Conservation (phyloP, 306 rosid genomes). For the Dryas drummondii region DNA sequence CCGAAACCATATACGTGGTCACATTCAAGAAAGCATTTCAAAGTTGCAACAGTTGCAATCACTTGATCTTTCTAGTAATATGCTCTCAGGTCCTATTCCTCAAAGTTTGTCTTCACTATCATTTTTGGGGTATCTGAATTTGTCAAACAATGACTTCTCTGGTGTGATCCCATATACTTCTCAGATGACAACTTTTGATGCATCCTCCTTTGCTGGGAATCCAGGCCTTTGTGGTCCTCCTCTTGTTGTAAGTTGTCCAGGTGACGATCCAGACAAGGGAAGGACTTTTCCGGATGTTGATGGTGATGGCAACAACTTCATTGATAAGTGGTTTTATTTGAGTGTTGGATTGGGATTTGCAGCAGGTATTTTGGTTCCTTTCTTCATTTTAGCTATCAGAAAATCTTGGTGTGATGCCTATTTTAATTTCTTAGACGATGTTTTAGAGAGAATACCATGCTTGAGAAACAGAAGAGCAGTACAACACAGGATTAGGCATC, state of each 20-base stretch:
- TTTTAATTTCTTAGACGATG: slow-evolving; percentile 31
- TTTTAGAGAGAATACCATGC: slow-evolving; percentile 16
- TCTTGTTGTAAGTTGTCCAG: slow-evolving; percentile 28
- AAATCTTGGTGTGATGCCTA: slow-evolving; percentile 39
- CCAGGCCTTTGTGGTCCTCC: slow-evolving; percentile 45
- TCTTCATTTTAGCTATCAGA: slow-evolving; percentile 30
- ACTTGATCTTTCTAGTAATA: slow-evolving; percentile 48
- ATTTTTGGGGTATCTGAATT: slow-evolving; percentile 36
- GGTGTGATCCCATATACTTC: slow-evolving; percentile 37
- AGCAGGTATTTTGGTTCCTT: slow-evolving; percentile 38
- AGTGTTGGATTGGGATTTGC: slow-evolving; percentile 55
- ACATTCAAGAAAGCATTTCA: slow-evolving; percentile 34
- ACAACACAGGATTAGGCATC: not conserved
- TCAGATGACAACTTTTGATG: slow-evolving; percentile 40
- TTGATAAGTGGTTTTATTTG: slow-evolving; percentile 45
- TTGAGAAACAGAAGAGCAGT: slow-evolving; percentile 5
- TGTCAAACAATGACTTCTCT: slow-evolving; percentile 36
- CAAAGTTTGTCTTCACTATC: slow-evolving; percentile 34
- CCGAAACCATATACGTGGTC: slow-evolving; percentile 40
- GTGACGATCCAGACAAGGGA: slow-evolving; percentile 7
- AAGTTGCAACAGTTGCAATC: slow-evolving; percentile 32
- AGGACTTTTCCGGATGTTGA: not conserved
- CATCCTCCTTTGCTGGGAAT: slow-evolving; percentile 36
- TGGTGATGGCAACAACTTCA: slow-evolving; percentile 8
- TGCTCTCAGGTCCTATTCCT: slow-evolving; percentile 40